Conservation (phyloP, 257 asterid genomes). For the Euphrasia confusa region DNA sequence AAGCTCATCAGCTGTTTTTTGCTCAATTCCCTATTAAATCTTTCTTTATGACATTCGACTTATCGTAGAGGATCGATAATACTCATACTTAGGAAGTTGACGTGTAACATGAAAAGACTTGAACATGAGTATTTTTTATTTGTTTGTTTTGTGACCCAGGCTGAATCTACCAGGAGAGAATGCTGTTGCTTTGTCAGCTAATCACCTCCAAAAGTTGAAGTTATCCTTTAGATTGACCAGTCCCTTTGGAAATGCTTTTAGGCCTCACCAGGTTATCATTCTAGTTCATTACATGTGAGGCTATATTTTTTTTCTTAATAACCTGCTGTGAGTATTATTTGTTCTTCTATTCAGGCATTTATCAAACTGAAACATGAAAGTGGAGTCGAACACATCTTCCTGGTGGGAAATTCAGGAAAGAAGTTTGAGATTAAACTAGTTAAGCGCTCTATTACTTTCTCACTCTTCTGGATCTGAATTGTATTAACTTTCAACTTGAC, state of each 20-base stretch:
- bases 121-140: neutral
- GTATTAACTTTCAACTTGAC: neutral
- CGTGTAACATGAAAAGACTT: slow-evolving; percentile 10
- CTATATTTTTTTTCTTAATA: slow-evolving; percentile 6
- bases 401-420: slow-evolving; percentile 65
- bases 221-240: slow-evolving; percentile 66
- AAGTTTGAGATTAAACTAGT: slow-evolving; percentile 70
- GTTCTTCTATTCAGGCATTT: slow-evolving; percentile 60
- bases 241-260: slow-evolving; percentile 68
- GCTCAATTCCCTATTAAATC: slow-evolving; percentile 13
- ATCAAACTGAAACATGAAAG: slow-evolving; percentile 75
- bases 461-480: slow-evolving; percentile 6
- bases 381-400: slow-evolving; percentile 85
- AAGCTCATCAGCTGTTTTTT: slow-evolving; percentile 8
- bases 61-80: neutral
- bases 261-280: slow-evolving; percentile 82
- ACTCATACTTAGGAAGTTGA: slow-evolving; percentile 15
- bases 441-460: slow-evolving; percentile 34
- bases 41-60: neutral
- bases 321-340: slow-evolving; percentile 19
- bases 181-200: slow-evolving; percentile 65
- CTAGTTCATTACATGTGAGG: slow-evolving; percentile 10
- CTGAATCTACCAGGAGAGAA: slow-evolving; percentile 53
- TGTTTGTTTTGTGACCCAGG: slow-evolving; percentile 41
- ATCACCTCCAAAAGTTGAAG: slow-evolving; percentile 88